Percentiles rank a stretch among this genome's conserved stretches.
Conservation (phyloP, 371 early-diverging fungal species). For the Conidiobolus incongruus region DNA sequence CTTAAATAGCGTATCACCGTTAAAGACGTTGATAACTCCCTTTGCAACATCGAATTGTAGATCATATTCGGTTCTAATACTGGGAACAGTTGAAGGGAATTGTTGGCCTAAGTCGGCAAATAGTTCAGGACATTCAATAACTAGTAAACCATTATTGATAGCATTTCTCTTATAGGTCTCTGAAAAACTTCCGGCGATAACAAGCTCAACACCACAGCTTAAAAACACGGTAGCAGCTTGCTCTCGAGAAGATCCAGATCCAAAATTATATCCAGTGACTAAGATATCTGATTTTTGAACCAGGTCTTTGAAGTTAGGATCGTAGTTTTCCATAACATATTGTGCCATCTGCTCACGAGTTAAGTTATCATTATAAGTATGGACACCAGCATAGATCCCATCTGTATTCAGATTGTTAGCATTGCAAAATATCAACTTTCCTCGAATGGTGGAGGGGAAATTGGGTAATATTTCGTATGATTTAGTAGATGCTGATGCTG, state of each 20-base stretch:
- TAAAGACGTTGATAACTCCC: conserved; percentile 15
- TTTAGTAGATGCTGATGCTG: too few relatives aligned
- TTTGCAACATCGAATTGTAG: conserved; percentile 24
- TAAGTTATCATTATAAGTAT: conserved; percentile 87
- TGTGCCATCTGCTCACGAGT: conserved; percentile 63
- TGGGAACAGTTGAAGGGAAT: conserved; percentile 17
- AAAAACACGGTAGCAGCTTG: conserved; percentile 88
- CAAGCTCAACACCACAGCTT: conserved; percentile 57
- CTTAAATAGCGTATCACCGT: conserved; percentile 22
- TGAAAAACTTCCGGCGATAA: conserved; percentile 74
- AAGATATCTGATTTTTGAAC: conserved; percentile 47
- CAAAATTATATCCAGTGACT: conserved; percentile 85
- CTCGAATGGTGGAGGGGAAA: conserved; percentile 44
- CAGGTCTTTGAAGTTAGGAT: conserved; percentile 48
- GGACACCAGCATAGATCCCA: conserved; percentile 89
- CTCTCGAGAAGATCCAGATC: conserved; percentile 87
- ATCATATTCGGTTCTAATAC: conserved; percentile 48
- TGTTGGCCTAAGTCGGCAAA: conserved; percentile 32
- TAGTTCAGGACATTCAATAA: conserved; percentile 67
- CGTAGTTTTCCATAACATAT: conserved; percentile 95
- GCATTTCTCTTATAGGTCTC: conserved; percentile 94
- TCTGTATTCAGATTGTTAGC: conserved; percentile 91
- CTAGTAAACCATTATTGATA: conserved; percentile 81
- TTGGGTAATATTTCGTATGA: conserved; percentile 16
- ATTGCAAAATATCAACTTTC: conserved; percentile 53